These are phyloP conservation scores for Auriscalpium orientale DNA, from an alignment of 768 basidiomycete genomes.

Conservation along the genomic window DNA sequence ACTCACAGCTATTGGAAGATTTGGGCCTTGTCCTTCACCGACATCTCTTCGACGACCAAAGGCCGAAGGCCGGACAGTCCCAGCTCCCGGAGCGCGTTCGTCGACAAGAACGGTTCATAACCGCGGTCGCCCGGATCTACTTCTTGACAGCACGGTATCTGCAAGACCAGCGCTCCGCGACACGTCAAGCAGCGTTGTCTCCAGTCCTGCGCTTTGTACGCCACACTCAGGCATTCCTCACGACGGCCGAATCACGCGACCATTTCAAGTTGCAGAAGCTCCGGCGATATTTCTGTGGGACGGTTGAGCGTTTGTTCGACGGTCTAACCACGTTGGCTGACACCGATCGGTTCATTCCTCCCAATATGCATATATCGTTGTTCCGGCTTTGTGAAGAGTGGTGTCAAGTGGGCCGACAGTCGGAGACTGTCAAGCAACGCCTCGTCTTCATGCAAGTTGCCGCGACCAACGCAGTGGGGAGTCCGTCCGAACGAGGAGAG, in stretches of 20 bases:
- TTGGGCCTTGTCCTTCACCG: slow-evolving; percentile 72
- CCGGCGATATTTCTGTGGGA: slow-evolving; percentile 86
- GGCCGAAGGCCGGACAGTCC: slow-evolving; percentile 34
- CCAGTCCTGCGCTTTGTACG: slow-evolving; percentile 83
- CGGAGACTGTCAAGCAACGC: slow-evolving; percentile 64
- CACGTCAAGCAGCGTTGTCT: slow-evolving; percentile 63
- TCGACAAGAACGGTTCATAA: slow-evolving; percentile 72
- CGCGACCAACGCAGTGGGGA: slow-evolving; percentile 45
- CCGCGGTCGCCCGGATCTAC: slow-evolving; percentile 85
- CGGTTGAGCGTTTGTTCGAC: slow-evolving; percentile 81
- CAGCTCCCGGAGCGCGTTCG: slow-evolving; percentile 49
- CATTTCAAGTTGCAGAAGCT: slow-evolving; percentile 72
- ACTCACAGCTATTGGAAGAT: slow-evolving; percentile 78
- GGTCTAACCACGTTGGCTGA: slow-evolving; percentile 62
- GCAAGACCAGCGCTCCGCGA: slow-evolving; percentile 59
- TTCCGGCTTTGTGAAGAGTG: slow-evolving; percentile 89
- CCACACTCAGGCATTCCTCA: slow-evolving; percentile 74
- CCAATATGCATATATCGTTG: slow-evolving; percentile 67
- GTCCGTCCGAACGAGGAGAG: slow-evolving; percentile 42
- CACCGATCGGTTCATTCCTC: slow-evolving; percentile 68
- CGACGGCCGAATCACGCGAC: slow-evolving; percentile 61
- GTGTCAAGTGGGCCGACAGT: slow-evolving; percentile 79
- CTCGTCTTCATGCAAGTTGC: slow-evolving; percentile 65
- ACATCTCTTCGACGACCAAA: slow-evolving; percentile 76
- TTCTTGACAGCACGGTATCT: slow-evolving; percentile 74